Evolutionary conservation across 2,329 filamentous ascomycete species (phyloP).

Genomic region (Nothophoma quercina): DNA sequence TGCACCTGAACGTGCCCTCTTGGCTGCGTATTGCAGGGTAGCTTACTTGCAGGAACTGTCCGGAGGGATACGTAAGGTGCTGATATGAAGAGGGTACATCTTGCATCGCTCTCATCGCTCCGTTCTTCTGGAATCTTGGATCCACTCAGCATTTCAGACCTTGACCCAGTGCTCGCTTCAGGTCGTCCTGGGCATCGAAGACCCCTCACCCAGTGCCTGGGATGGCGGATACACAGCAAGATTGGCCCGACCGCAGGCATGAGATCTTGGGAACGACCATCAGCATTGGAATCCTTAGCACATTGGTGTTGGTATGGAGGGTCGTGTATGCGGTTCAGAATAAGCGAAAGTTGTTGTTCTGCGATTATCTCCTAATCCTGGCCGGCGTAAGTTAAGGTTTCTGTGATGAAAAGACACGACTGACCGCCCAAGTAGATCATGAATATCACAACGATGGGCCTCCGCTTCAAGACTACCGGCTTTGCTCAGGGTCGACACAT

Average conservation of each 20-base stretch:
- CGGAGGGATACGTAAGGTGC: background rate
- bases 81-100: constrained; percentile 5
- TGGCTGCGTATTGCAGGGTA: constrained; percentile 4
- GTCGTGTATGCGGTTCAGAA: constrained; percentile 26
- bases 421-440: constrained; percentile 17
- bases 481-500: constrained; percentile 34
- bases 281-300: constrained; percentile 26
- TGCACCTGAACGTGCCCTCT: constrained; percentile 4
- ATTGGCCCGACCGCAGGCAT: constrained; percentile 26
- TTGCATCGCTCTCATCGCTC: constrained; percentile 5
- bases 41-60: constrained; percentile 1
- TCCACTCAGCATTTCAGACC: constrained; percentile 2
- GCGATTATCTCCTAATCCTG: constrained; percentile 33
- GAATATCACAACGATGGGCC: constrained; percentile 23
- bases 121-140: constrained; percentile 2
- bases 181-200: constrained; percentile 9
- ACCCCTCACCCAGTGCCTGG: constrained; percentile 1
- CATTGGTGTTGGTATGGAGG: constrained; percentile 29
- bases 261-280: constrained; percentile 26
- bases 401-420: background rate
- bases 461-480: constrained; percentile 26
- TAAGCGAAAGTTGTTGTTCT: constrained; percentile 31
- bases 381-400: constrained; percentile 23
- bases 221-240: constrained; percentile 22
- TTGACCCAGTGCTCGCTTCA: constrained; percentile 6